A percentile compares a stretch with the other conserved stretches of the same genome.
Conservation (phyloP, 2,329 filamentous ascomycete genomes). For the Fusarium siculi region DNA sequence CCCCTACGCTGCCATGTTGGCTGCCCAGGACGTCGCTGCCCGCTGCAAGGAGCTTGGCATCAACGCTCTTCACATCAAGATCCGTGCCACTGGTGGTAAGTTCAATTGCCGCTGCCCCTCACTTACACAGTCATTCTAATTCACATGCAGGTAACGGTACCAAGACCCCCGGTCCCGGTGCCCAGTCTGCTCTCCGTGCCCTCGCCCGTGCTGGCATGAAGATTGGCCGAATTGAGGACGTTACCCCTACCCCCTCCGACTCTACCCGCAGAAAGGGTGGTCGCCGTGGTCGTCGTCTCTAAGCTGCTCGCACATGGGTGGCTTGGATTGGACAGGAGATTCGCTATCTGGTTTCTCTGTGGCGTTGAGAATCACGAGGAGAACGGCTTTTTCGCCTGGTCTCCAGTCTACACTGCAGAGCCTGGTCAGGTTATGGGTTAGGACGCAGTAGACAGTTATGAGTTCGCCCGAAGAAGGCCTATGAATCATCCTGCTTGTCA, state of each 20-base stretch:
- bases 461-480: constrained; percentile 58
- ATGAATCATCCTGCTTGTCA: constrained; percentile 53
- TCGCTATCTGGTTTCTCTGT: constrained; percentile 64
- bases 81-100: constrained; percentile 96
- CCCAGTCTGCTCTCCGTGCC: constrained; percentile 98
- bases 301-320: constrained; percentile 55
- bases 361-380: constrained; percentile 77
- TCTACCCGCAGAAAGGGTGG: constrained; percentile 99
- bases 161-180: constrained; percentile 99
- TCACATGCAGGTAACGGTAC: constrained; percentile 83
- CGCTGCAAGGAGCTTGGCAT: constrained; percentile 79
- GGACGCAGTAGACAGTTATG: constrained; percentile 54
- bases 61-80: constrained; percentile 99
- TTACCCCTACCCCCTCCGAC: constrained; percentile 98
- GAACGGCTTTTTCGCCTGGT: constrained; percentile 76
- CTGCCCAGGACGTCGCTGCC: constrained; percentile 95
- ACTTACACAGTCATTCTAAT: constrained; percentile 6
- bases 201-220: constrained; percentile 99
- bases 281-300: constrained; percentile 99
- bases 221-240: constrained; percentile 99
- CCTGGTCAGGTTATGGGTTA: constrained; percentile 47
- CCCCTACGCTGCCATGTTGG: constrained; percentile 99
- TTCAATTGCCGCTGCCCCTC: constrained; percentile 32
- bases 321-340: constrained; percentile 52
- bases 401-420: constrained; percentile 66